Base-by-base conservation (phyloP, 805 yeast genomes). In the Clavispora phyllophila region DNA sequence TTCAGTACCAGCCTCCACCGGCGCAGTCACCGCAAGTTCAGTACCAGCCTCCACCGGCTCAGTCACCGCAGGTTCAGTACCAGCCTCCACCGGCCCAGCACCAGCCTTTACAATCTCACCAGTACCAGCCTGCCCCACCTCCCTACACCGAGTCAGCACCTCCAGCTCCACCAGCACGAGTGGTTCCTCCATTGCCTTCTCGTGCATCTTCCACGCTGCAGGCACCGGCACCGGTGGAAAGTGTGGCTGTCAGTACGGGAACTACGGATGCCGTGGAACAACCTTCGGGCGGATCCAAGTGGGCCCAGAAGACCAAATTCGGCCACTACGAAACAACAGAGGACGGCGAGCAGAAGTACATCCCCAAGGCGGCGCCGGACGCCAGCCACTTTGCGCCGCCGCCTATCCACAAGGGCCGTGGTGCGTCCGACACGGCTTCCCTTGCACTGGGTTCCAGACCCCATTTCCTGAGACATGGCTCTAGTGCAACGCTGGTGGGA, bases 371-470 rank as follows among this genome's bases (percentile, higher is more conserved):
- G 9, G 51, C 61, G 4, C 67, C 68, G 1, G 73, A 69, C 41
- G 63, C 70, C 2, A 50, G 59, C 6, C 47, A 58, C 28, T 66
- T 71, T 50, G 65, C 72, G 0, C 72, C 75, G 5, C 75, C 75
- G 3, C 73, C 73, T 2, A 46, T 66, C 9, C 74, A 62, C 42
- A 61, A 29, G 33, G 33, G n/a, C 33, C 33, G 33, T 13, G 33
- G 20, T 4, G 27, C 13, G 5, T 29, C 33, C 13, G n/a, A n/a
- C 4, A 3, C 20, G 27, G n/a, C n/a, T n/a, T n/a, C n/a, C n/a
- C n/a, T n/a, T n/a, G n/a, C n/a, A n/a, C n/a, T n/a, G n/a, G n/a
- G n/a, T n/a, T n/a, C 31, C 18, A 28, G 14, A 25, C 25, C 25
- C 25, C 3, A 23, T 23, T 5, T 23, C 9, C 25, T 23, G 28